Percentiles rank a stretch among this genome's conserved stretches.
Conservation (phyloP, 73 alveolate species). For the Symbiodinium natans region DNA sequence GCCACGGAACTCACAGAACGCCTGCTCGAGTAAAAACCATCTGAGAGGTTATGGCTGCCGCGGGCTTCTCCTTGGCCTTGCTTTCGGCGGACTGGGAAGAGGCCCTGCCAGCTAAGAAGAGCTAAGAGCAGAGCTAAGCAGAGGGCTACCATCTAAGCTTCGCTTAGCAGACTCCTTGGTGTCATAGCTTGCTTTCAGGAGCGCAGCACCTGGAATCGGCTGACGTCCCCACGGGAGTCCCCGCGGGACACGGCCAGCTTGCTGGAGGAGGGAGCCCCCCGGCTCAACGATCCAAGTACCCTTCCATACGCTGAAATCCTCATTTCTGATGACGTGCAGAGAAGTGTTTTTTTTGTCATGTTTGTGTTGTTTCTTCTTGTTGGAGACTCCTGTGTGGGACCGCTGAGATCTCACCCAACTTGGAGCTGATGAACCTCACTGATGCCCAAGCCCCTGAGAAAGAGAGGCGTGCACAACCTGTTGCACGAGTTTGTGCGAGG, state of each 20-base stretch:
- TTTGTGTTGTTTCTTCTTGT: not conserved
- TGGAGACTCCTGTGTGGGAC: no score
- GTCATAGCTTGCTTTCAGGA: not conserved
- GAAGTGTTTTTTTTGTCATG: not conserved
- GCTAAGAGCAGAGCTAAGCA: not conserved
- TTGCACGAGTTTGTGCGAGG: not conserved
- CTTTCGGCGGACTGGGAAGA: conserved; percentile 59
- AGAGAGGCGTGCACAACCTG: not conserved
- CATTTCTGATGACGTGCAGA: not conserved
- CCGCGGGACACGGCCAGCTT: conserved; percentile 19
- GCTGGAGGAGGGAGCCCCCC: conserved; percentile 48
- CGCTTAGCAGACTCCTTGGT: not conserved
- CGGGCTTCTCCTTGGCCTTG: conserved; percentile 60
- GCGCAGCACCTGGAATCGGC: conserved; percentile 32
- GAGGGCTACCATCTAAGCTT: no score
- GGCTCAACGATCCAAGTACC: not conserved
- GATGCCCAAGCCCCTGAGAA: not conserved
- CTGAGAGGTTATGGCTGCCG: conserved; percentile 14
- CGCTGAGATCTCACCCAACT: not conserved
- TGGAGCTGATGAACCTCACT: not conserved
- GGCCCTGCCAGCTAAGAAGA: not conserved
- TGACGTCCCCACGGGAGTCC: conserved; percentile 9
- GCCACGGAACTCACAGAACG: not conserved
- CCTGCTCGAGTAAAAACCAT: not conserved
- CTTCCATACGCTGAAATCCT: no score